A percentile compares a stretch with the other conserved stretches of the same genome.
Conservation (phyloP, 1,284 basidiomycete species). For the Ceratobasidium sp. region DNA sequence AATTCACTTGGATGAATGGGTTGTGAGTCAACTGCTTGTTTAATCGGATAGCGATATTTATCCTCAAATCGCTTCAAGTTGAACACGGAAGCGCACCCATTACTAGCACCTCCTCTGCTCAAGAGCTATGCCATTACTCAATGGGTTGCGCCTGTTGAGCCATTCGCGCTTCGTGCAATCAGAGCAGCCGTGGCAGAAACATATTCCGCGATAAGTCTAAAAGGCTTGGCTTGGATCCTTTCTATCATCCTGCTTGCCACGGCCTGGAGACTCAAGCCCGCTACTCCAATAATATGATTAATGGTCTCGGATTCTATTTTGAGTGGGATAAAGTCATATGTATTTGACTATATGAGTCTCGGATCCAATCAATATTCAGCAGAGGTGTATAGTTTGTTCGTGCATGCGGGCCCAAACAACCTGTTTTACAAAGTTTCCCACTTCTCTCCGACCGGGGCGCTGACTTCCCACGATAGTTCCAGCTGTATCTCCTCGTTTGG, state of each 20-base stretch:
- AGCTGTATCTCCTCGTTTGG: constrained; percentile 40
- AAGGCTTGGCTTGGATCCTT: constrained; percentile 12
- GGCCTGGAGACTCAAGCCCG: constrained; percentile 1
- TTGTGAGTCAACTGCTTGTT: constrained; percentile 16
- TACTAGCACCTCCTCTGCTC: constrained; percentile 14
- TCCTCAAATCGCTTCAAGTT: not conserved
- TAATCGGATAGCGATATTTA: no score
- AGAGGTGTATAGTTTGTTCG: no score
- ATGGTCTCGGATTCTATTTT: no score
- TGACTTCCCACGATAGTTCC: constrained; percentile 44
- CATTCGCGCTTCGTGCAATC: constrained; percentile 4
- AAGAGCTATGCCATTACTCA: constrained; percentile 5
- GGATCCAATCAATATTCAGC: no score
- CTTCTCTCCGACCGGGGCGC: constrained; percentile 39
- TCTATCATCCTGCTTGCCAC: constrained; percentile 27
- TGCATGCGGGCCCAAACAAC: not conserved
- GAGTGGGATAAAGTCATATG: no score
- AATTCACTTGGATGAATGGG: constrained; percentile 72
- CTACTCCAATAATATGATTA: no score
- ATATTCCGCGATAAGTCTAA: constrained; percentile 3
- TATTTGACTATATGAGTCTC: no score
- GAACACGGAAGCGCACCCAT: constrained; percentile 34
- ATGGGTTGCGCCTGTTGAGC: constrained; percentile 14
- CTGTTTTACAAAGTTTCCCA: constrained; percentile 36
- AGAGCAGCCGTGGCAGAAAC: not conserved